Evolutionary conservation across 805 yeast species (phyloP), one percentile per base, ranked within the genome.

Genomic region (Saturnispora quitensis): DNA sequence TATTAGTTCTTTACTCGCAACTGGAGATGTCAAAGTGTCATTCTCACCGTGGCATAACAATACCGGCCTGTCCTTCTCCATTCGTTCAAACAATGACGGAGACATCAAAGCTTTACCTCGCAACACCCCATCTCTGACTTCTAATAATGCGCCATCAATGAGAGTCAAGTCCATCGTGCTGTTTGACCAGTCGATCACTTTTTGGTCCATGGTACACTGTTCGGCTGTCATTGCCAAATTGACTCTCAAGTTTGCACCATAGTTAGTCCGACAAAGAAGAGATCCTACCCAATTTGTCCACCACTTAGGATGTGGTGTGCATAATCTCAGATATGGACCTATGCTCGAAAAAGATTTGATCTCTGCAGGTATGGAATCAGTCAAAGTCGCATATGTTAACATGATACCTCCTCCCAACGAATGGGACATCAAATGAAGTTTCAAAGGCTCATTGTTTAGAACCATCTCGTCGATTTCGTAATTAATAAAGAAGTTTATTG

Each of bases 381-480:
- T 67, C 52, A 69, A 74, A 3, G 78, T 71, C 3, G 77, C 80
- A 62, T 86, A 85, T 63, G 81, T 82, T 52, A 86, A 67, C 0
- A 69, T 69, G 46, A 86, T 79, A 0, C 84, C 90, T n/a, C 91
- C 91, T 47, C 95, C 95, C 89, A 86, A 84, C 9, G 89, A 84
- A 57, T 82, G 88, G 1, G 90, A 89, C 60, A 76, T 69, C 45
- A 86, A 60, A 58, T 70, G 74, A 34, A 84, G 58, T 55, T 75
- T 75, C 45, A 69, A 72, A 1, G 57, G 50, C n/a, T 50, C 48
- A 17, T 53, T 52, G 10, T 53, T 58, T 28, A 62, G 44, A 20
- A 60, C 25, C 50, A 66, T 55, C 27, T 71, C 70, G 17, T 73
- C 72, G 22, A 74, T 59, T 48, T 75, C 74, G 44, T 61, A 61